A percentile compares a stretch with the other conserved stretches of the same genome.
phyloP scores from a whole-genome alignment of 2,329 filamentous ascomycete genomes.

The Harringtonia lauricola region DNA sequence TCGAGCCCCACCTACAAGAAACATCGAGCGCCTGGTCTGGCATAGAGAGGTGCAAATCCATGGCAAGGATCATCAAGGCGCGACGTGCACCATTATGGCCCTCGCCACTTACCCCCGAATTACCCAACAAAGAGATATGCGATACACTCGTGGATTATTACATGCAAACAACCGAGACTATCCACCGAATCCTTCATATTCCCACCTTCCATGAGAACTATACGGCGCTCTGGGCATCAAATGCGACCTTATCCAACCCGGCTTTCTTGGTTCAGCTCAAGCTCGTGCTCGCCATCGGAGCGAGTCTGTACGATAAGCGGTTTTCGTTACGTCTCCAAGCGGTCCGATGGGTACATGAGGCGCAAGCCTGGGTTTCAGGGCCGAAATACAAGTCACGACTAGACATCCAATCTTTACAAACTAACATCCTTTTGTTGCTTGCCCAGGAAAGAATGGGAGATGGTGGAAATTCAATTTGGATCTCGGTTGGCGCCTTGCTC shows the following conservation, averaged over 20 bases:
- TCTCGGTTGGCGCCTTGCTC: slow-evolving; percentile 29
- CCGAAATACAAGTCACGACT: slow-evolving; percentile 37
- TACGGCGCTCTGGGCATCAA: slow-evolving; percentile 13
- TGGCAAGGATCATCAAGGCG: slow-evolving; percentile 41
- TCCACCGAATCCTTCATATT: slow-evolving; percentile 45
- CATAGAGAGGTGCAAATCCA: slow-evolving; percentile 38
- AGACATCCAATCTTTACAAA: slow-evolving; percentile 36
- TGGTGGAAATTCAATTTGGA: slow-evolving; percentile 35
- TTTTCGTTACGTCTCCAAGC: slow-evolving; percentile 30
- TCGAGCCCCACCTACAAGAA: slow-evolving; percentile 15
- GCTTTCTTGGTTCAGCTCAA: slow-evolving; percentile 40
- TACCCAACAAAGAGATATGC: no score
- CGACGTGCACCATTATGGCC: slow-evolving; percentile 18
- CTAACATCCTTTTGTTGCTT: slow-evolving; percentile 37
- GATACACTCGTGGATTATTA: slow-evolving; percentile 42
- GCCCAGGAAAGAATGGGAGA: slow-evolving; percentile 31
- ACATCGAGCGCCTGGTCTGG: slow-evolving; percentile 20
- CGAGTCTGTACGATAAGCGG: slow-evolving; percentile 31
- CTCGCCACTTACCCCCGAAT: slow-evolving; percentile 24
- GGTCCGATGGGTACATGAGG: slow-evolving; percentile 41
- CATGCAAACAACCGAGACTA: slow-evolving; percentile 42
- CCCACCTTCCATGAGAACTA: slow-evolving; percentile 47
- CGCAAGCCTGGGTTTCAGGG: slow-evolving; percentile 33
- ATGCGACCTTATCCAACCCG: no score
- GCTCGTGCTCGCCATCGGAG: slow-evolving; percentile 39